phyloP scores from a whole-genome alignment of 352 stramenopile genomes.

The Phytophthora ohioensis region DNA sequence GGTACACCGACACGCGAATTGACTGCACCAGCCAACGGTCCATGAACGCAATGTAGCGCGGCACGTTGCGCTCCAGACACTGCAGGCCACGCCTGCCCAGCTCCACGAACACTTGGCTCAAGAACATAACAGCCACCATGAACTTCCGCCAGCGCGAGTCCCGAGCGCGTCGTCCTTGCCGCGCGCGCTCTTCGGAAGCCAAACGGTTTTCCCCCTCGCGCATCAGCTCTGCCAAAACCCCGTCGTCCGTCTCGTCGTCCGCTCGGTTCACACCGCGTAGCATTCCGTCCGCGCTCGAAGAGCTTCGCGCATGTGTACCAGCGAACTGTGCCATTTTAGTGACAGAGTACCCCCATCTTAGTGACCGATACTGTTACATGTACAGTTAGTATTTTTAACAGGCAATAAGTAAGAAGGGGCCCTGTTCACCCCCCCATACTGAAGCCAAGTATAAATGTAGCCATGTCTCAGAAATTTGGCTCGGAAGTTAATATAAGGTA shows the following conservation, averaged over 20 bases:
- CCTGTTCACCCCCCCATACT: too few relatives aligned
- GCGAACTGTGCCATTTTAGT: too few relatives aligned
- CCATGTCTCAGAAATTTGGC: too few relatives aligned
- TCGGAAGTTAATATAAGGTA: too few relatives aligned
- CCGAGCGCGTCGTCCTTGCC: constrained; percentile 12
- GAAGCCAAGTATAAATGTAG: too few relatives aligned
- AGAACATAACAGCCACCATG: constrained; percentile 48
- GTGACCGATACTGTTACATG: too few relatives aligned
- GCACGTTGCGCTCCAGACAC: constrained; percentile 55
- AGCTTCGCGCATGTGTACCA: neutral
- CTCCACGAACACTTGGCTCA: constrained; percentile 61
- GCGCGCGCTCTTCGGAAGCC: constrained; percentile 32
- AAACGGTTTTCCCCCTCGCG: constrained; percentile 47
- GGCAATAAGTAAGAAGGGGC: too few relatives aligned
- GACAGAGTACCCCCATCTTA: too few relatives aligned
- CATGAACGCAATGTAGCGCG: constrained; percentile 57
- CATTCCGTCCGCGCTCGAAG: constrained; percentile 8
- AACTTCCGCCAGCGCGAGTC: constrained; percentile 54
- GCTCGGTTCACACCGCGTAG: constrained; percentile 30
- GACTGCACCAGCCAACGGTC: constrained; percentile 60
- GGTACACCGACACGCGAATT: constrained; percentile 50
- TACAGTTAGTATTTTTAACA: too few relatives aligned
- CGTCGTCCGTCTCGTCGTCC: constrained; percentile 51
- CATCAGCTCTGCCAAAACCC: constrained; percentile 53
- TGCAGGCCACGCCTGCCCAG: constrained; percentile 52